Evolutionary conservation across 176 grass and related monocot species (phyloP).

Genomic region (Oryza meridionalis): DNA sequence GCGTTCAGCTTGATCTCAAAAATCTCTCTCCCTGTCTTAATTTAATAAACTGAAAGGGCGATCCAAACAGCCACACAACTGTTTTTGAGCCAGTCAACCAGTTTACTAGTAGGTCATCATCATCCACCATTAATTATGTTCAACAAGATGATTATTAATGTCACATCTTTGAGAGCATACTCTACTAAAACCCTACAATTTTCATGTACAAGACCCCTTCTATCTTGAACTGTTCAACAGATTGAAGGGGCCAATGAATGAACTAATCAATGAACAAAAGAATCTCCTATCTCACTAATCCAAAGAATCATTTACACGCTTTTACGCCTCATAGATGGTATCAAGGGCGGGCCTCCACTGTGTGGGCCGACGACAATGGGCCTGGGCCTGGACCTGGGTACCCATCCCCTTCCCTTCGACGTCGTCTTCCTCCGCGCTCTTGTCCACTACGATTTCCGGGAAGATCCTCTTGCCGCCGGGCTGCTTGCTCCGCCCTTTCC

Average conservation of each 20-base stretch:
- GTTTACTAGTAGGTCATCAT: neutral
- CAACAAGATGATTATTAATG: neutral
- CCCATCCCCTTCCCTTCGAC: neutral
- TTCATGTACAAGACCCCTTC: neutral
- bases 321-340: conserved; percentile 51
- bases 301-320: neutral
- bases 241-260: neutral
- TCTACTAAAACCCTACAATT: neutral
- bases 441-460: conserved; percentile 33
- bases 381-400: neutral
- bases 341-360: conserved; percentile 63
- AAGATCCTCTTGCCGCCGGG: conserved; percentile 29
- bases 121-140: neutral
- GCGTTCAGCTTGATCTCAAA: neutral
- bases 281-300: neutral
- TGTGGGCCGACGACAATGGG: neutral
- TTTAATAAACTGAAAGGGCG: neutral
- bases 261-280: conserved; percentile 23
- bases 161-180: neutral
- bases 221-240: neutral
- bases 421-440: neutral
- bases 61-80: neutral
- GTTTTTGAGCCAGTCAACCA: neutral
- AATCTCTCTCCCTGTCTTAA: no score
- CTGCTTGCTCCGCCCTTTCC: neutral